Conservation (phyloP, 768 basidiomycete genomes). For the Paxillus involutus region DNA sequence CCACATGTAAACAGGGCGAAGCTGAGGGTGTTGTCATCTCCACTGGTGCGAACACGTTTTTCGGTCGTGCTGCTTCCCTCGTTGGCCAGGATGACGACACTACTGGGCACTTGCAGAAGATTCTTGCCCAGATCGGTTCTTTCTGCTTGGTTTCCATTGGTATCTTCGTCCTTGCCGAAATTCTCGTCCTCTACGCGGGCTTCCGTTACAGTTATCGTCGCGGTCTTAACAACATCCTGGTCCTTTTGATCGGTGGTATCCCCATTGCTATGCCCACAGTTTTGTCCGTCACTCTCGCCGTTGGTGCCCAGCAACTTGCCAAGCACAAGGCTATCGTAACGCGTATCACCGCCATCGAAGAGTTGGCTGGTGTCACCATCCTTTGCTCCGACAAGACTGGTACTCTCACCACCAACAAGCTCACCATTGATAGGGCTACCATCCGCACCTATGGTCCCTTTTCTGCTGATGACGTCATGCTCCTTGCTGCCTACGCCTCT, state of each 20-base stretch:
- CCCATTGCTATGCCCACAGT: conserved; percentile 99
- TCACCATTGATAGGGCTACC: conserved; percentile 92
- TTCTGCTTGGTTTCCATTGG: conserved; percentile 98
- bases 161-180: conserved; percentile 93
- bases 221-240: conserved; percentile 96
- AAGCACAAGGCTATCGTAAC: conserved; percentile 99
- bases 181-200: conserved; percentile 88
- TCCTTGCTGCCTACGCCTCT: conserved; percentile 93
- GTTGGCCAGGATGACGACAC: conserved; percentile 98
- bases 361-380: conserved; percentile 97
- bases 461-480: conserved; percentile 87
- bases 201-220: conserved; percentile 91
- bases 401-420: conserved; percentile 98
- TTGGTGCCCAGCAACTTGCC: conserved; percentile 97
- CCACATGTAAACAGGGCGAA: conserved; percentile 98
- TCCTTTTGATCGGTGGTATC: conserved; percentile 99
- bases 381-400: conserved; percentile 99
- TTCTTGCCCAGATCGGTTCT: conserved; percentile 95
- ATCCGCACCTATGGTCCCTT: conserved; percentile 90
- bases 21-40: conserved; percentile 99
- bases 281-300: conserved; percentile 95
- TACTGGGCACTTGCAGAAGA: conserved; percentile 97
- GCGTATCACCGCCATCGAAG: conserved; percentile 98
- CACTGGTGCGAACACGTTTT: conserved; percentile 97
- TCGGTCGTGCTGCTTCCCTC: conserved; percentile 96